These are phyloP conservation scores for Chamaecrista fasciculata DNA, from an alignment of 306 rosid species.

Conservation along the genomic window DNA sequence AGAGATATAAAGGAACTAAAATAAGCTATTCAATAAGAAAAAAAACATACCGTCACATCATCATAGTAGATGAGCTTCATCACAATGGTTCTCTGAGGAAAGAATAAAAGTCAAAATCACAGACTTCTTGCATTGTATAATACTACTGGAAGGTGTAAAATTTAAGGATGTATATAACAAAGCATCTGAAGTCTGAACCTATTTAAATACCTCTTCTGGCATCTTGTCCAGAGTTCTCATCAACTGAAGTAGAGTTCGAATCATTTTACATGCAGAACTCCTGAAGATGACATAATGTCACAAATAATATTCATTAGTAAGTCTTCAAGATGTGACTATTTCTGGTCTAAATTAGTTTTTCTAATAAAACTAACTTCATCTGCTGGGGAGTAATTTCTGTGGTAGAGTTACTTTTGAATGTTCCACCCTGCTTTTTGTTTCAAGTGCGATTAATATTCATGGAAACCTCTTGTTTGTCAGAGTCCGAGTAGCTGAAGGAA, in stretches of 20 bases:
- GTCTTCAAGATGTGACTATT: background rate
- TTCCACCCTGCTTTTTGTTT: constrained; percentile 68
- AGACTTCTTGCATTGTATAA: background rate
- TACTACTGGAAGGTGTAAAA: background rate
- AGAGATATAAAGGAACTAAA: background rate
- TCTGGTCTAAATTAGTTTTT: constrained; percentile 9
- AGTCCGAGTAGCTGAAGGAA: constrained; percentile 78
- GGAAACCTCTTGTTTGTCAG: constrained; percentile 78
- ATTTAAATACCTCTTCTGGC: constrained; percentile 80
- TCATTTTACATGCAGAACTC: constrained; percentile 99
- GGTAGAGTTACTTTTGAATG: constrained; percentile 72
- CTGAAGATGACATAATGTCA: constrained; percentile 38
- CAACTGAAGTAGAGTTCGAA: constrained; percentile 87
- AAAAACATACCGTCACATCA: constrained; percentile 71
- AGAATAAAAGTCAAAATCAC: constrained; percentile 16
- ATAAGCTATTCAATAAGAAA: constrained; percentile 18
- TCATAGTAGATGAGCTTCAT: constrained; percentile 93
- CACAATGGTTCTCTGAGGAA: constrained; percentile 80
- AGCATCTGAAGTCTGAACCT: constrained; percentile 18
- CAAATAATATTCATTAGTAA: constrained; percentile 8
- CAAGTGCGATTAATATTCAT: constrained; percentile 84
- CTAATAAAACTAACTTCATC: constrained; percentile 56
- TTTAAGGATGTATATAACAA: constrained; percentile 6
- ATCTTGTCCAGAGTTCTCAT: constrained; percentile 97
- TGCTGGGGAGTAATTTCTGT: constrained; percentile 88